These are phyloP conservation scores for Lasiosphaeria hispida DNA, from an alignment of 495 filamentous ascomycete species.

Conservation along the genomic window DNA sequence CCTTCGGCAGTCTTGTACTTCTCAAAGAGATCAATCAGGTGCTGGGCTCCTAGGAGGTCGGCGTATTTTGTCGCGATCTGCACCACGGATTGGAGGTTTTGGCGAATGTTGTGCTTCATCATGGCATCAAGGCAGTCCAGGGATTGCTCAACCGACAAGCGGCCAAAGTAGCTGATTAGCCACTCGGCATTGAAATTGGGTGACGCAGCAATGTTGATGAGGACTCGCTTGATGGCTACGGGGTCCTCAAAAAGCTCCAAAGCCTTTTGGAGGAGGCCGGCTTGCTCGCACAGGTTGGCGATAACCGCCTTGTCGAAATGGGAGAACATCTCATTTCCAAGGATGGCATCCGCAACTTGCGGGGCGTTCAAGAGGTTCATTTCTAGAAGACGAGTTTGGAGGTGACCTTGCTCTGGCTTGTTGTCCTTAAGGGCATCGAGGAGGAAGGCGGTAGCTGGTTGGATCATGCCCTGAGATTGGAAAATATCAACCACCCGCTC, in stretches of 20 bases:
- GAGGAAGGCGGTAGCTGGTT: slow-evolving; percentile 95
- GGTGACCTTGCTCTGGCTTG: slow-evolving; percentile 85
- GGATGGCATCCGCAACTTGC: slow-evolving; percentile 95
- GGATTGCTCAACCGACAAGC: slow-evolving; percentile 90
- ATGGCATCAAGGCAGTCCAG: slow-evolving; percentile 94
- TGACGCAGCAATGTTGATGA: slow-evolving; percentile 73
- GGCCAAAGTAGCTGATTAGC: slow-evolving; percentile 87
- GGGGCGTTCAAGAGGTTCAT: slow-evolving; percentile 97
- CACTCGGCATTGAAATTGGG: slow-evolving; percentile 86
- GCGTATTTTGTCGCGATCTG: slow-evolving; percentile 97
- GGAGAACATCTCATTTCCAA: slow-evolving; percentile 96
- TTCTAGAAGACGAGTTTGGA: slow-evolving; percentile 93
- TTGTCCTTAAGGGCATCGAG: slow-evolving; percentile 92
- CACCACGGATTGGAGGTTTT: slow-evolving; percentile 91
- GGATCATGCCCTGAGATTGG: slow-evolving; percentile 94
- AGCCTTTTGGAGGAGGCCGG: slow-evolving; percentile 80
- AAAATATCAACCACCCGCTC: slow-evolving; percentile 97
- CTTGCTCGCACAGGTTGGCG: slow-evolving; percentile 86
- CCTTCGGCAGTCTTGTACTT: slow-evolving; percentile 96
- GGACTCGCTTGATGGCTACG: slow-evolving; percentile 80
- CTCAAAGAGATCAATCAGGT: slow-evolving; percentile 90
- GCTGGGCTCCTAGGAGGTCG: slow-evolving; percentile 86
- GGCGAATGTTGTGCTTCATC: slow-evolving; percentile 92
- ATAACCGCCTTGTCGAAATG: slow-evolving; percentile 90
- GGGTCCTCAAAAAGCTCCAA: slow-evolving; percentile 93